Base-by-base conservation (phyloP, 768 basidiomycete species). In the Kwoniella sp. region DNA sequence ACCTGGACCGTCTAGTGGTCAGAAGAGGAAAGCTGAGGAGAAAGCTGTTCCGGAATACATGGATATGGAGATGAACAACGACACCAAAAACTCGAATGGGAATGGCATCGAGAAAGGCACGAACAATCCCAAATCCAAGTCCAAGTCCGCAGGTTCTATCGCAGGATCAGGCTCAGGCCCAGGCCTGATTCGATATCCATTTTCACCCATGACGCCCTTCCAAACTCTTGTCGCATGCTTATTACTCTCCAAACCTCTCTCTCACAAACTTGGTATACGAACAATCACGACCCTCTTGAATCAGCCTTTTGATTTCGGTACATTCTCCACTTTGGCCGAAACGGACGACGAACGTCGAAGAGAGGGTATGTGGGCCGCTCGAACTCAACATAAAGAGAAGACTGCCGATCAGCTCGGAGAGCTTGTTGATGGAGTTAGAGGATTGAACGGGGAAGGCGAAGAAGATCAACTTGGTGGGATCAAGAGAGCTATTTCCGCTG, bases 381-480 rank as follows among this genome's bases (percentile, higher is more conserved):
- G 69, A 27, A 75, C 73, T 4, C 73, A 75, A 40, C 73, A 75
- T 51, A 70, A 69, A 52, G 73, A 75, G 58, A 72, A 72, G 67
- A 75, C 71, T 19, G 67, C 71, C 1, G 40, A 24, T 1, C 71
- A 70, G 48, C 55, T 75, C 19, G 65, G 69, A 37, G 69, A 75
- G 33, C 25, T 75, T 15, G 56, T 56, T 4, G 65, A 70, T 8
- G 73, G 71, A 3, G 55, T 75, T 13, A 59, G 36, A 30, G 71
- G 68, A 8, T 21, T 75, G 10, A 69, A 67, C 44, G 71, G 67
- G 1, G 65, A 67, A 24, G 65, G 55, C 5, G 67, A 65, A 29
- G 66, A 69, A 21, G 68, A 69, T 30, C 33, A 60, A 6, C 47
- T 75, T 2, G 37, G 48, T 8, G 69, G 68, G 2, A 36, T 75